These are phyloP conservation scores for Fusarium cicatricum DNA, from an alignment of 2,329 filamentous ascomycete genomes.

Conservation along the genomic window DNA sequence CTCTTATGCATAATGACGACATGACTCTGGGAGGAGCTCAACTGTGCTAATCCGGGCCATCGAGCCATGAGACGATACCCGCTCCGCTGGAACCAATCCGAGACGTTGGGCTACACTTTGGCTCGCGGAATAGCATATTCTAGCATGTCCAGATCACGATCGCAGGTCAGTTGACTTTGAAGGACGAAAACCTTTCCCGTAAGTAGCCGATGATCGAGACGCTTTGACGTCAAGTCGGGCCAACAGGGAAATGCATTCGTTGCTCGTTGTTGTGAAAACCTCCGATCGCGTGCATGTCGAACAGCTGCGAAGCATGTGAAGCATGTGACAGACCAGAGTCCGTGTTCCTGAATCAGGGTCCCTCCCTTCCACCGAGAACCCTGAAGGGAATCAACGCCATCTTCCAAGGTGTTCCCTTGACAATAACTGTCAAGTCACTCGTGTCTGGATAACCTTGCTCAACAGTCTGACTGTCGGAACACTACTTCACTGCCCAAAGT, in stretches of 20 bases:
- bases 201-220: conserved; percentile 29
- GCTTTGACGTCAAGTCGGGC: conserved; percentile 20
- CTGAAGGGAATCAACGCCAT: conserved; percentile 32
- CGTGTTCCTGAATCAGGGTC: conserved; percentile 24
- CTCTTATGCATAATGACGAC: conserved; percentile 34
- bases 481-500: too few species aligned
- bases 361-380: conserved; percentile 3
- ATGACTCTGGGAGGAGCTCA: conserved; percentile 29
- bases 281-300: background rate
- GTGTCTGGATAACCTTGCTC: too few species aligned
- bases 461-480: too few species aligned
- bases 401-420: background rate
- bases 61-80: conserved; percentile 13
- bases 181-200: conserved; percentile 11
- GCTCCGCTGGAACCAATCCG: conserved; percentile 24
- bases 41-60: conserved; percentile 9
- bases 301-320: background rate
- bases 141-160: conserved; percentile 32
- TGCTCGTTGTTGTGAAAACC: conserved; percentile 6
- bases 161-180: conserved; percentile 24
- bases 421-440: too few species aligned
- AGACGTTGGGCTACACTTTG: conserved; percentile 21
- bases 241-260: conserved; percentile 19
- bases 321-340: conserved; percentile 9
- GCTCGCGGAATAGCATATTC: conserved; percentile 18